Base-by-base conservation (phyloP, 2,329 filamentous ascomycete genomes). In the Sporothrix protearum region DNA sequence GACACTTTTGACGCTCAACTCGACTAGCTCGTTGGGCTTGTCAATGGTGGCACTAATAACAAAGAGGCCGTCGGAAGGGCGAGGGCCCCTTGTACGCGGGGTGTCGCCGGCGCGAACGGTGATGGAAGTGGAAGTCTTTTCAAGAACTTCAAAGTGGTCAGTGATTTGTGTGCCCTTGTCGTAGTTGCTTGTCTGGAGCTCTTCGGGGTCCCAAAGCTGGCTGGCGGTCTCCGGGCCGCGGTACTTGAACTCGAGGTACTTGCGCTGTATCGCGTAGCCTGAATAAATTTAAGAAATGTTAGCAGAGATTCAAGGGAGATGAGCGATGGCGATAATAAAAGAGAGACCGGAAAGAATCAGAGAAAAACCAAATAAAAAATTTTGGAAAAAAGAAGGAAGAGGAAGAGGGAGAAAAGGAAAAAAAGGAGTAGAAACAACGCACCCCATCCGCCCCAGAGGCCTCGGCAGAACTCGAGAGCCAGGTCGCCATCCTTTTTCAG, bases 121-220 rank as follows among this genome's bases (percentile, higher is more conserved):
- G 72, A 92, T 89, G 12, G 84, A 82, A 7, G 83, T 84, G 0
- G 85, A 81, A 0, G 86, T 89, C 80, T 90, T 90, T 69, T 89
- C 86, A 0, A 92, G 81, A 0, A 92, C 89, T 78, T 92, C 88
- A 77, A 92, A 92, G 79, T 92, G 90, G 77, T 92, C 89, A 2
- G 88, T 91, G 71, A 92, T 86, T 53, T 83, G 77, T 0, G 90
- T 91, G 45, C 90, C 90, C 51, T 85, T 82, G 25, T 88, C 85
- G 77, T 92, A 92, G 10, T 75, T 83, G 71, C 83, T 87, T n/a
- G 80, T 75, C 6, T 83, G 78, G 1, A 92, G 84, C 68, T 89
- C 83, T 12, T 84, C 79, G 2, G 78, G 81, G 2, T 85, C 83
- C 89, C 90, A 92, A 1, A 92, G 84, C 74, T 92, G 87, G 63